phyloP scores from a whole-genome alignment of 129 eudicot genomes.

The Centrapalus pauciflorus region DNA sequence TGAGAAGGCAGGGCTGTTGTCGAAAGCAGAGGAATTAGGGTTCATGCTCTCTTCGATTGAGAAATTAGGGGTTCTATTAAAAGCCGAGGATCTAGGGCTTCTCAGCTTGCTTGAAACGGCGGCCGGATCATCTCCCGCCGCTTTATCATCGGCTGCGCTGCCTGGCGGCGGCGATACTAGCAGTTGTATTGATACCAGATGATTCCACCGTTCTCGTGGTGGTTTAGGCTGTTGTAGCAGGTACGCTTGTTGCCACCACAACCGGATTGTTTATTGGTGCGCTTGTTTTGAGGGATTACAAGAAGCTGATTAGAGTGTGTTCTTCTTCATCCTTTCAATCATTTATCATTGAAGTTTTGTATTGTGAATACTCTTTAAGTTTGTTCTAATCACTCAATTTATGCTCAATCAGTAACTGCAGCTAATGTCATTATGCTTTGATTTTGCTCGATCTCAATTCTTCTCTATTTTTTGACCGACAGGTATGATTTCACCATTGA shows the following conservation, averaged over 20 bases:
- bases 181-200: too few relatives aligned
- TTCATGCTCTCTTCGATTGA: conserved; percentile 66
- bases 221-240: conserved; percentile 40
- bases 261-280: too few relatives aligned
- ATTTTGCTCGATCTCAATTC: too few relatives aligned
- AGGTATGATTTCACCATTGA: too few relatives aligned
- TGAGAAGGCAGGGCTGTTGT: conserved; percentile 61
- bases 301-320: conserved; percentile 45
- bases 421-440: too few relatives aligned
- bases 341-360: too few relatives aligned
- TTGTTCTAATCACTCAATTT: too few relatives aligned
- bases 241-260: conserved; percentile 40
- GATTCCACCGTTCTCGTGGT: conserved; percentile 50
- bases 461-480: too few relatives aligned
- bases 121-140: conserved; percentile 42
- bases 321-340: too few relatives aligned
- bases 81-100: conserved; percentile 73
- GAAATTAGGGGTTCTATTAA: conserved; percentile 60
- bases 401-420: too few relatives aligned
- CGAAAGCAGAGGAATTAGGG: conserved; percentile 67
- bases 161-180: conserved; percentile 53
- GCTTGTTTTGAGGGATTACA: too few relatives aligned
- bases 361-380: too few relatives aligned
- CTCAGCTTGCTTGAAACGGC: conserved; percentile 52
- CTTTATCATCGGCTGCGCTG: conserved; percentile 57